Evolutionary conservation across 352 stramenopile genomes (phyloP).

Genomic region (Phytophthora multivora): DNA sequence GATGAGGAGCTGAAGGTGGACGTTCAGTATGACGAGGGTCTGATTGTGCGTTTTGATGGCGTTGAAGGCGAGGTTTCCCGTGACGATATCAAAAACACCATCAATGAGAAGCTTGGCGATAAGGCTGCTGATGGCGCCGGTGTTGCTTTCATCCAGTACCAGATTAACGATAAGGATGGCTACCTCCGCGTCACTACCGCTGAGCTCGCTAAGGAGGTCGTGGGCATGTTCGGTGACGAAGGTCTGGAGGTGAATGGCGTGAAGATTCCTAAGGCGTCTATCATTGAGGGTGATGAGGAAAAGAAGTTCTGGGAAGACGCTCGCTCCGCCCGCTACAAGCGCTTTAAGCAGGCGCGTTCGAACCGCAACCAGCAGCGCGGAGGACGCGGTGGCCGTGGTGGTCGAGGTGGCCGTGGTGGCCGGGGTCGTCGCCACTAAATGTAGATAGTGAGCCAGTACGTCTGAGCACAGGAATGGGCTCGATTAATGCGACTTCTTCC

Average conservation of each 20-base stretch:
- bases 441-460: constrained; percentile 16
- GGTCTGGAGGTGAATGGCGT: constrained; percentile 75
- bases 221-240: constrained; percentile 59
- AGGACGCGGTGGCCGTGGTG: constrained; percentile 38
- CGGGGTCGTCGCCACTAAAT: constrained; percentile 48
- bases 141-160: constrained; percentile 88
- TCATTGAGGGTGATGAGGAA: constrained; percentile 80
- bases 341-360: constrained; percentile 80
- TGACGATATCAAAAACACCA: constrained; percentile 86
- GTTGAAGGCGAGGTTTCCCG: constrained; percentile 82
- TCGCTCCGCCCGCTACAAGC: constrained; percentile 67
- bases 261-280: constrained; percentile 54
- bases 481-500: background rate
- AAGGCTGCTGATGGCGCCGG: constrained; percentile 62
- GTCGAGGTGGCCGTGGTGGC: constrained; percentile 47
- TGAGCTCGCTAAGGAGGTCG: constrained; percentile 67
- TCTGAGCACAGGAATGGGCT: constrained; percentile 8
- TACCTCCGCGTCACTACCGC: constrained; percentile 66
- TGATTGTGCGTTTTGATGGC: constrained; percentile 86
- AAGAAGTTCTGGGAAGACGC: constrained; percentile 88
- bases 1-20: constrained; percentile 78
- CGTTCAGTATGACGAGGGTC: constrained; percentile 80
- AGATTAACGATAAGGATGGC: constrained; percentile 74
- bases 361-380: constrained; percentile 68
- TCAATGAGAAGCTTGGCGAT: constrained; percentile 84